Percentiles rank a stretch among this genome's conserved stretches.
phyloP scores from a whole-genome alignment of 2,329 filamentous ascomycete genomes.

The Botrytis squamosa region DNA sequence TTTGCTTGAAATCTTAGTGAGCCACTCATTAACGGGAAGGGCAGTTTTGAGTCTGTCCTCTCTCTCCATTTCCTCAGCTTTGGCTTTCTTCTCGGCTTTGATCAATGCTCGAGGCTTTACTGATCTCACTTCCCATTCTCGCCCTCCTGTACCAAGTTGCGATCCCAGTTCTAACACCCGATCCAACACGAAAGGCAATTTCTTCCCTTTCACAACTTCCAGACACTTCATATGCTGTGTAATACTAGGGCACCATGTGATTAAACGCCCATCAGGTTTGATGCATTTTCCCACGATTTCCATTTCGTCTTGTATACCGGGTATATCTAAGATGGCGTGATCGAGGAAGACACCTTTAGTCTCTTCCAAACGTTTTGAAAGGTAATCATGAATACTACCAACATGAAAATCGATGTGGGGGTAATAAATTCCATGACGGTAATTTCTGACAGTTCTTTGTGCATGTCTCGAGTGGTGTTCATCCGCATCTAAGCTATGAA shows the following conservation, averaged over 20 bases:
- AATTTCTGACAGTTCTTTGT: constrained; percentile 61
- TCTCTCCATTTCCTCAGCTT: constrained; percentile 8
- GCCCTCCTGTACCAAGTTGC: constrained; percentile 50
- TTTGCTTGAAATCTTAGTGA: neutral
- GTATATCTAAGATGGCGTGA: constrained; percentile 72
- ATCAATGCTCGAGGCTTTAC: constrained; percentile 40
- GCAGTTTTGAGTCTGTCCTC: neutral
- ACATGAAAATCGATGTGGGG: constrained; percentile 72
- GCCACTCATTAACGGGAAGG: neutral
- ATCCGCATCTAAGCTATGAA: constrained; percentile 72
- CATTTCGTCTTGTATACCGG: constrained; percentile 55
- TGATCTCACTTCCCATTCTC: constrained; percentile 62
- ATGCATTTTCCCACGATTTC: constrained; percentile 55
- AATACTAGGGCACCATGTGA: constrained; percentile 74
- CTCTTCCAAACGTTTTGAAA: constrained; percentile 51
- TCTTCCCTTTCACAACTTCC: constrained; percentile 51
- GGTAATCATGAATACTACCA: constrained; percentile 62
- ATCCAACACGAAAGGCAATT: constrained; percentile 56
- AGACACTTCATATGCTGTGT: constrained; percentile 72
- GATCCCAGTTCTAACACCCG: constrained; percentile 58
- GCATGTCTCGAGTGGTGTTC: constrained; percentile 63
- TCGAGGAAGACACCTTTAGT: constrained; percentile 60
- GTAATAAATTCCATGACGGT: constrained; percentile 68
- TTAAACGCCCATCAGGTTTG: constrained; percentile 60
- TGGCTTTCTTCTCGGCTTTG: constrained; percentile 28